These are phyloP conservation scores for Alternaria ethzedia DNA, from an alignment of 2,329 filamentous ascomycete species.

Conservation along the genomic window DNA sequence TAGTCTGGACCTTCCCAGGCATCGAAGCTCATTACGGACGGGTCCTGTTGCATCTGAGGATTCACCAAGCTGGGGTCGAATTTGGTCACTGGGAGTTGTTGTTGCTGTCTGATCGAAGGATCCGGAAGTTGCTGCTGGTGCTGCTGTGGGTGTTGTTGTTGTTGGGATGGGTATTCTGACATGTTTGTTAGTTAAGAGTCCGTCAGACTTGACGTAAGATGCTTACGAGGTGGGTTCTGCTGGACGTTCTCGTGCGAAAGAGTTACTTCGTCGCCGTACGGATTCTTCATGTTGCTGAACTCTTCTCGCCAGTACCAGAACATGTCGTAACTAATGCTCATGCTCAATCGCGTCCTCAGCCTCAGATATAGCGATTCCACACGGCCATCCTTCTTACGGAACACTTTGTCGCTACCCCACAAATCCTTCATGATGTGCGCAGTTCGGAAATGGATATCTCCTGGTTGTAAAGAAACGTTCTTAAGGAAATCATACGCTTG, in stretches of 20 bases:
- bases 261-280: slow-evolving; percentile 41
- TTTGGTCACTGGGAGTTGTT: slow-evolving; percentile 31
- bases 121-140: slow-evolving; percentile 20
- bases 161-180: slow-evolving; percentile 24
- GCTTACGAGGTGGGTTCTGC: slow-evolving; percentile 40
- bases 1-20: slow-evolving; percentile 40
- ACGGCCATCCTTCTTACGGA: slow-evolving; percentile 40
- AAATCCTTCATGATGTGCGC: slow-evolving; percentile 44
- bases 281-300: slow-evolving; percentile 46
- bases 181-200: slow-evolving; percentile 12
- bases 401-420: slow-evolving; percentile 43
- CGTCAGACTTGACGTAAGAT: not conserved
- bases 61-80: slow-evolving; percentile 35
- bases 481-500: slow-evolving; percentile 41
- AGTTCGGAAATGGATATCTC: slow-evolving; percentile 39
- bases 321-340: slow-evolving; percentile 49
- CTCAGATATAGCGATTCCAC: slow-evolving; percentile 41
- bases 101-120: slow-evolving; percentile 19
- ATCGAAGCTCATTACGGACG: slow-evolving; percentile 34
- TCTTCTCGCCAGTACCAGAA: slow-evolving; percentile 51
- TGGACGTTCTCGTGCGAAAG: slow-evolving; percentile 29
- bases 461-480: slow-evolving; percentile 41
- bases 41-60: slow-evolving; percentile 26
- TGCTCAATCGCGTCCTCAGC: slow-evolving; percentile 42
- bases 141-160: slow-evolving; percentile 10